Evolutionary conservation across 2,329 filamentous ascomycete genomes (phyloP).

Genomic region (Xylariaceae sp.): DNA sequence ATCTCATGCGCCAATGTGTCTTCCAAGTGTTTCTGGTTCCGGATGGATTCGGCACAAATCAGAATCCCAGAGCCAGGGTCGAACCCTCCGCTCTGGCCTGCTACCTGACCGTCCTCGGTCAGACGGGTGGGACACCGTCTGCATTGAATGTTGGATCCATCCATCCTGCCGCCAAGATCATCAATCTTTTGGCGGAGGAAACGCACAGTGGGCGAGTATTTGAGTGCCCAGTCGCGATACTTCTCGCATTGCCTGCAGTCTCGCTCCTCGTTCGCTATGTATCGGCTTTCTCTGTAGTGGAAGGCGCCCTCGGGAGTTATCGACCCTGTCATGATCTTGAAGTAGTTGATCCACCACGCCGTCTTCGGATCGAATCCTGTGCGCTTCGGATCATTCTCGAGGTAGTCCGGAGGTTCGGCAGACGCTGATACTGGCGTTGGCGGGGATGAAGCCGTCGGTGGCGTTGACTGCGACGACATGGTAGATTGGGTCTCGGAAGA

Average conservation of each 20-base stretch:
- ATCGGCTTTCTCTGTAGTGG: conserved; percentile 74
- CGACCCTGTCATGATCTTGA: conserved; percentile 71
- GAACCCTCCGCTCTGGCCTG: conserved; percentile 74
- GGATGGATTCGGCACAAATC: conserved; percentile 88
- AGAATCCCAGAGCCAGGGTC: conserved; percentile 81
- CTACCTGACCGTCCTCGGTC: conserved; percentile 55
- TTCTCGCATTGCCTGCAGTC: conserved; percentile 81
- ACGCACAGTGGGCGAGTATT: conserved; percentile 78
- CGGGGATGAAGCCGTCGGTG: conserved; percentile 4
- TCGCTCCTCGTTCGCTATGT: conserved; percentile 67
- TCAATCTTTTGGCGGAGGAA: conserved; percentile 81
- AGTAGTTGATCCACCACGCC: conserved; percentile 77
- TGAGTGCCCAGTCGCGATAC: conserved; percentile 77
- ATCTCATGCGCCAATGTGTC: conserved; percentile 96
- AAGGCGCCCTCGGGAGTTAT: conserved; percentile 66
- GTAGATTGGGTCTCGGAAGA: background rate
- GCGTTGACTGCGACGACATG: conserved; percentile 19
- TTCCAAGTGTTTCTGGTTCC: conserved; percentile 76
- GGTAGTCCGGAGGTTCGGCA: conserved; percentile 26
- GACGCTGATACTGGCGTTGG: conserved; percentile 9
- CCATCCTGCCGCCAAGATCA: conserved; percentile 73
- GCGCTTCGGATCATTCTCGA: conserved; percentile 55
- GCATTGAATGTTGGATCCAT: conserved; percentile 74
- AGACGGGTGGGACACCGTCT: conserved; percentile 65
- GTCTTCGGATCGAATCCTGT: conserved; percentile 61